Conservation (phyloP, 176 grass and related monocot species). For the Juncus effusus region DNA sequence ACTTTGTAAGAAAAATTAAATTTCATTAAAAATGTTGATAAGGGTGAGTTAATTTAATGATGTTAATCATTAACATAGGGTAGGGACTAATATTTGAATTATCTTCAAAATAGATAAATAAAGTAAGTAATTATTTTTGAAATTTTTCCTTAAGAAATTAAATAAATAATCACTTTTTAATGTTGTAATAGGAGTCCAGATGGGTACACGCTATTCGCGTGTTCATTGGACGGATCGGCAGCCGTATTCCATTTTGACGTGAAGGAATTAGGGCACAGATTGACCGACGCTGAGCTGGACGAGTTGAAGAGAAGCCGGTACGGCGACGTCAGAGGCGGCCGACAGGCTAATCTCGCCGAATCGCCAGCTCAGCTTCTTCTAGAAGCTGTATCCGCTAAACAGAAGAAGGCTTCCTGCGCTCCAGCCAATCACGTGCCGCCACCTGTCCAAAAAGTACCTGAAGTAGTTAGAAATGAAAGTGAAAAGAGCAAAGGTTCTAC, state of each 20-base stretch:
- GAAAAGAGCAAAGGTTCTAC: conserved; percentile 55
- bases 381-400: conserved; percentile 78
- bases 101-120: too few relatives aligned
- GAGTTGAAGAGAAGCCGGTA: conserved; percentile 93
- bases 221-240: conserved; percentile 90
- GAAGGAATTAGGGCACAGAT: conserved; percentile 84
- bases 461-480: conserved; percentile 38
- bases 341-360: conserved; percentile 92
- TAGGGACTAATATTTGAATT: too few relatives aligned
- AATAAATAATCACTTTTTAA: too few relatives aligned
- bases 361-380: conserved; percentile 71
- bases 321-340: conserved; percentile 78
- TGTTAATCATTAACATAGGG: too few relatives aligned
- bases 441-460: conserved; percentile 48
- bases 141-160: too few relatives aligned
- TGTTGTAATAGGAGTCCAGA: conserved; percentile 74
- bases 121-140: too few relatives aligned
- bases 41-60: too few relatives aligned
- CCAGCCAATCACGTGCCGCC: conserved; percentile 39
- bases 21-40: too few relatives aligned
- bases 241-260: conserved; percentile 89
- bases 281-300: conserved; percentile 86
- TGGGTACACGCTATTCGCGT: conserved; percentile 93
- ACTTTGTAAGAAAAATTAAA: too few relatives aligned
- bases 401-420: conserved; percentile 56